Evolutionary conservation across 352 stramenopile genomes (phyloP), one percentile per base, ranked within the genome.

Genomic region (Phytopythium helicoides): DNA sequence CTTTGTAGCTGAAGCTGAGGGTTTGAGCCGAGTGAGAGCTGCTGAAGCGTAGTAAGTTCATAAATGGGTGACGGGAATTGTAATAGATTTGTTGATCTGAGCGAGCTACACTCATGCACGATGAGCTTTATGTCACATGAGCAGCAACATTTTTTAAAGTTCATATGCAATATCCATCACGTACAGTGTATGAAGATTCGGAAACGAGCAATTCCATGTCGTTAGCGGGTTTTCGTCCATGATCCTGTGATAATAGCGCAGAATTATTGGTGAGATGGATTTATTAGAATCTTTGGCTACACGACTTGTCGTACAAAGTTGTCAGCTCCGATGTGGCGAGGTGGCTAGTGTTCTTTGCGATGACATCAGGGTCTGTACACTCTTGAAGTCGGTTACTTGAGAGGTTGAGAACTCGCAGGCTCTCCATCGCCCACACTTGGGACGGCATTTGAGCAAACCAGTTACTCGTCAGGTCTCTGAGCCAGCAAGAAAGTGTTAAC

Each of bases 381-480:
- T 44, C 12, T 0, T 56, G 47, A 22, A 80, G 47, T 1, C 33
- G 25, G 41, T 76, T 80, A 3, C 23, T 18, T 6, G 70, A 64
- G 8, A 80, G 22, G 23, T 76, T 56, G 10, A 80, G 52, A 11
- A 35, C 47, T 12, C 18, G 19, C 1, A 80, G 60, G 19, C 56
- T 35, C 18, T 39, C 50, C 58, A 80, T 80, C 18, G 36, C 41
- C 66, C 64, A 81, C 25, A 71, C 25, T 3, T 54, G n/a, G 4
- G 64, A 56, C 1, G 76, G 42, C 3, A 45, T 38, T 8, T 21
- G 33, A 18, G 18, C 40, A 8, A 81, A 81, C 22, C 42, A 22
- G 49, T 77, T 77, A 19, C 51, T 35, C 0, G 55, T 51, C 18
- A 77, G 23, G 37, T 76, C 58, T 8, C 64, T 81, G 31, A 0